phyloP scores from a whole-genome alignment of 2,329 filamentous ascomycete species.

The Alternaria rosae region DNA sequence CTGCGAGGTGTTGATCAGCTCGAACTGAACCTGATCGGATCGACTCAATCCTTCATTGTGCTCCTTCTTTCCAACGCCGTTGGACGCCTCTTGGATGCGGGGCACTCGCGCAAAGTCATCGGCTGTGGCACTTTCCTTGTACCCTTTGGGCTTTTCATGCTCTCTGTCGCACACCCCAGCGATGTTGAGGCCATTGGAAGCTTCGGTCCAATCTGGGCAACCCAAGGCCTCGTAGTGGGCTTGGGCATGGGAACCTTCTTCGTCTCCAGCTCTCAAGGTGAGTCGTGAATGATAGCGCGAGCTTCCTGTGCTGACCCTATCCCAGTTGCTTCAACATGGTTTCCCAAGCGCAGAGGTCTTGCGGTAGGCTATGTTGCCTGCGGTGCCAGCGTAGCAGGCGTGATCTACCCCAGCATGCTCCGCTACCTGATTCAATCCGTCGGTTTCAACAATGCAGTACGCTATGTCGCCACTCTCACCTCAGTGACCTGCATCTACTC shows the following conservation, averaged over 20 bases:
- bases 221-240: conserved; percentile 57
- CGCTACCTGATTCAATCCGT: conserved; percentile 52
- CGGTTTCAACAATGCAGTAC: conserved; percentile 57
- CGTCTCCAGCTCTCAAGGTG: conserved; percentile 60
- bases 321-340: conserved; percentile 60
- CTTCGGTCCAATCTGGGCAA: conserved; percentile 56
- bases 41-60: conserved; percentile 57
- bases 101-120: conserved; percentile 52
- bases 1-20: conserved; percentile 52
- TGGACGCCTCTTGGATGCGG: conserved; percentile 59
- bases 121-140: conserved; percentile 53
- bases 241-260: conserved; percentile 63
- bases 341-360: conserved; percentile 55
- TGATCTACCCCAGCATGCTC: conserved; percentile 58
- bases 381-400: conserved; percentile 57
- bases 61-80: conserved; percentile 55
- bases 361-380: conserved; percentile 60
- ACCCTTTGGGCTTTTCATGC: conserved; percentile 55
- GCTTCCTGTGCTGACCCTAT: background rate
- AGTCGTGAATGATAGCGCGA: conserved; percentile 13
- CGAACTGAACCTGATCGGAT: conserved; percentile 57
- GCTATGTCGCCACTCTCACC: conserved; percentile 53
- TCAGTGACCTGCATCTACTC: conserved; percentile 52
- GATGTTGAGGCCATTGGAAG: conserved; percentile 46
- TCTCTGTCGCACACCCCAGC: conserved; percentile 53